These are phyloP conservation scores for Fusarium sp. DNA, from an alignment of 2,329 filamentous ascomycete genomes.

Conservation along the genomic window DNA sequence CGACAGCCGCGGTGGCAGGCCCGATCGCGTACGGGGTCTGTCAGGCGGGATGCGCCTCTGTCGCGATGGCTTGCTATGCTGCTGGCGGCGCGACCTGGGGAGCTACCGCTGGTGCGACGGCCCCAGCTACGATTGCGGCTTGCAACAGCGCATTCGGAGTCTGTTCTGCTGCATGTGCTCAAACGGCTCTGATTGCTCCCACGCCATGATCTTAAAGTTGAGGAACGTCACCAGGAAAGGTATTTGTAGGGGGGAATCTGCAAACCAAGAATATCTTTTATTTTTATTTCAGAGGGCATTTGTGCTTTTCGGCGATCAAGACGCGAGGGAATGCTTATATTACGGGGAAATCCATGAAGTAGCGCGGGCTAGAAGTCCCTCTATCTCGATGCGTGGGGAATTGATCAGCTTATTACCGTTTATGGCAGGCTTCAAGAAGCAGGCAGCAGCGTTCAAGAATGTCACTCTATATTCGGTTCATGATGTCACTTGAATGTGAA, in stretches of 20 bases:
- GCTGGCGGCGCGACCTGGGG: slow-evolving; percentile 1
- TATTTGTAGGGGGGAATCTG: accelerated
- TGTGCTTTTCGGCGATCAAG: too few species aligned
- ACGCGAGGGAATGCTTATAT: too few species aligned
- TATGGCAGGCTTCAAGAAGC: not conserved
- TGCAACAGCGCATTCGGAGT: slow-evolving; percentile 1
- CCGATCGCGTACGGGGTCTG: not conserved
- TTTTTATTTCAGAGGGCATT: too few species aligned
- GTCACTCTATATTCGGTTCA: not conserved
- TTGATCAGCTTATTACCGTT: not conserved
- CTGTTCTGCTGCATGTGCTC: not conserved
- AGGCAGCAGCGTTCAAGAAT: not conserved
- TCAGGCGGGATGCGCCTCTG: not conserved
- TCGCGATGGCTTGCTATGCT: not conserved
- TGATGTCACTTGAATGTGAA: not conserved
- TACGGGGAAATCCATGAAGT: too few species aligned
- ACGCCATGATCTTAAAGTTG: not conserved
- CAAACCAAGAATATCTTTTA: not conserved
- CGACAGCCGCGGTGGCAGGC: accelerated
- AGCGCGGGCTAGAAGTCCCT: not conserved
- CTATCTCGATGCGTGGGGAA: not conserved
- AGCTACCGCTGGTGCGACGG: not conserved
- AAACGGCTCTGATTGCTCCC: not conserved
- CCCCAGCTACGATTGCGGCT: not conserved
- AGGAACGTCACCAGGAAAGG: not conserved